Base-by-base conservation (phyloP, 148 eudicot genomes). In the Oxyria digyna region DNA sequence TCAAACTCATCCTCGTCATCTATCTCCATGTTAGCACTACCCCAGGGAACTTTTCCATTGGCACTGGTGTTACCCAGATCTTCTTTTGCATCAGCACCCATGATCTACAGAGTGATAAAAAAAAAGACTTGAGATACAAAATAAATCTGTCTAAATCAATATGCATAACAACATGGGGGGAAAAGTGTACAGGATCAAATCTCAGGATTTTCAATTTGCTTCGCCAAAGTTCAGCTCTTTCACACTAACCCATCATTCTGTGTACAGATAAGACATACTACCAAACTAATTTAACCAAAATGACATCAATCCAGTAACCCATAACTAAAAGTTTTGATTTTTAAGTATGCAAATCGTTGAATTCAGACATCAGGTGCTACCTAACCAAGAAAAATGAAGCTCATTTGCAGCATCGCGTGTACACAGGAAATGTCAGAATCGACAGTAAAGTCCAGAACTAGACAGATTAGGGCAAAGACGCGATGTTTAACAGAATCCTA, bases 1-100 rank as follows among this genome's bases (percentile, higher is more conserved):
- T 84, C 83, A 24, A 77, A 17, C 49, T 82, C 87, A 20, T 76
- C 81, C 62, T 81, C 86, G 0, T 81, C 80, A 18, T 66, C 72
- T 33, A 78, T 67, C 4, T 62, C 73, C 41, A 74, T 42, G 78
- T 80, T 69, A 54, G 66, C 69, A 6, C 21, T 85, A 68, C 83
- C 79, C 35, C 78, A 42, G 29, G 66, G 24, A 43, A 70, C 83
- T 55, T 77, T 85, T 0, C 78, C 84, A 46, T 79, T 71, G 67
- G 46, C 69, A 21, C 72, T 78, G 62, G 86, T 87, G 6, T 77
- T 59, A 38, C 91, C 97, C 48, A 76, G 21, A 50, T 73, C 78
- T 68, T 52, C 87, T 49, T 80, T 81, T 59, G 69, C 84, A 6
- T 67, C 85, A 38, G 74, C 8, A 17, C 82, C 85, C 85, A 78